Evolutionary conservation across 176 grass and related monocot species (phyloP), one percentile per base, ranked within the genome.

Genomic region (Zizania latifolia): DNA sequence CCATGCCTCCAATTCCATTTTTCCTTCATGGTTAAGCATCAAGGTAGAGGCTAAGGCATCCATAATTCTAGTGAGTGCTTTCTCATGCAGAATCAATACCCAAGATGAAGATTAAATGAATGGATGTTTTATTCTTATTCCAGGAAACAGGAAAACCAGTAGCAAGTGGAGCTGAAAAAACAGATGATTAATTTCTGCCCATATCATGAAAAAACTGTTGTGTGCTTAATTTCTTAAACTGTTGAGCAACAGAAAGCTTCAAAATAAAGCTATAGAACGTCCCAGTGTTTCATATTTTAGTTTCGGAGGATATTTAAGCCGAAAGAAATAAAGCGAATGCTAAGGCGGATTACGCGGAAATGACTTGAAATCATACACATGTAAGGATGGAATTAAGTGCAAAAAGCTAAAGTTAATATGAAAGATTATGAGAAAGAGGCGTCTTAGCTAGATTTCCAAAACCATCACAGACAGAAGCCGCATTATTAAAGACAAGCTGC

Each of bases 1-100:
- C n/a, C n/a, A n/a, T n/a, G n/a, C n/a, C n/a, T n/a, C 3, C 39
- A 21, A 26, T 85, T 50, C 10, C 51, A 2, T 34, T 87, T 80
- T 92, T 81, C 55, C 90, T 95, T 91, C 92, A 59, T 76, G 82
- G 75, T 88, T 95, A 91, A 95, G 92, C 72, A 91, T 88, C 78
- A 56, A 55, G 56, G 45, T 26, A 50, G 77, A 56, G 61, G 79
- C 75, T 79, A 83, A 86, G 40, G 45, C 85, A 73, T 63, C 72
- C 63, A 73, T 78, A 40, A 72, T 87, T 68, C 79, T 58, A 41
- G 15, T n/a, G n/a, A n/a, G n/a, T 38, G 39, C 67, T 35, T 83
- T 77, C 36, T 79, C 12, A 10, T 14, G 43, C 11, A 38, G 62
- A 88, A 79, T 88, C 80, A 55, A 73, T 88, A 74, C 86, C 40